Evolutionary conservation across 495 filamentous ascomycete genomes (phyloP).

Genomic region (Podospora bellae-mahoneyi): DNA sequence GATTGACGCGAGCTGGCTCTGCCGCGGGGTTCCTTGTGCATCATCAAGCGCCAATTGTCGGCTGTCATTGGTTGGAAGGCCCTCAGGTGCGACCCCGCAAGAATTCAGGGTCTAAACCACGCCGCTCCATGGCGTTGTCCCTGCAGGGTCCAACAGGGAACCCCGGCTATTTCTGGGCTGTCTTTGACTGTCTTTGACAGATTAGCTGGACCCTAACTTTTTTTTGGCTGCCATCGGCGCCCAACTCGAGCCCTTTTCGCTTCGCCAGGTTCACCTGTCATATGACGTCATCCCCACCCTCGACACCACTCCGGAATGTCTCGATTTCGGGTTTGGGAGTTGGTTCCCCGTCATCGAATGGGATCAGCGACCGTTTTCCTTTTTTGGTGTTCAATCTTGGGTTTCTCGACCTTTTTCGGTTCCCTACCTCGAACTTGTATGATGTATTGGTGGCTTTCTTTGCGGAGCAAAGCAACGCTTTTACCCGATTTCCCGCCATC

Average conservation of each 20-base stretch:
- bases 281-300: conserved; percentile 17
- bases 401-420: neutral
- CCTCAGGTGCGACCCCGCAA: conserved; percentile 13
- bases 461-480: neutral
- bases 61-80: conserved; percentile 17
- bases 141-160: conserved; percentile 21
- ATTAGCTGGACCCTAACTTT: conserved; percentile 11
- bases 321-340: neutral
- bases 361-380: neutral
- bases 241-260: neutral
- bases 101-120: conserved; percentile 17
- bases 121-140: conserved; percentile 19
- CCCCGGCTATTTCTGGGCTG: conserved; percentile 10
- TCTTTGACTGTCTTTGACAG: neutral
- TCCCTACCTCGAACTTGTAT: neutral
- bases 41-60: conserved; percentile 11
- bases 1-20: conserved; percentile 13
- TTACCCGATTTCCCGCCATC: neutral
- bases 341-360: neutral
- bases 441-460: neutral
- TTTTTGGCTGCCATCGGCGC: neutral
- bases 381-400: neutral
- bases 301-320: neutral
- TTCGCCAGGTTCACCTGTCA: neutral
- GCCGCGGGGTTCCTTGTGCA: conserved; percentile 9